Conservation (phyloP, 2,329 filamentous ascomycete species). For the Botrytis porri region DNA sequence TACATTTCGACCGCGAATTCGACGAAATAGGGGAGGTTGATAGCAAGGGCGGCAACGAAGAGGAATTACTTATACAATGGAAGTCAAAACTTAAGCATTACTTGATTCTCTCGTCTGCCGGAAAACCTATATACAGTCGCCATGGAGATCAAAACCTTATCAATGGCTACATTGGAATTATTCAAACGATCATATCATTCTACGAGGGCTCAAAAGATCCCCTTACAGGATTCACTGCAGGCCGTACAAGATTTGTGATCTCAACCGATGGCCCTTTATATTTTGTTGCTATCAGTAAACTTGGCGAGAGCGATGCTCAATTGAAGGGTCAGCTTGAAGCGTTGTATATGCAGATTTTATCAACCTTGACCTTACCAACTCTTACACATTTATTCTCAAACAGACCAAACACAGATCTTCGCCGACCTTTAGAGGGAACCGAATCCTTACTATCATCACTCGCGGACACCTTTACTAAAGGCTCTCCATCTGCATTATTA, state of each 20-base stretch:
- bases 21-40: slow-evolving; percentile 64
- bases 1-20: slow-evolving; percentile 74
- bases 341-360: slow-evolving; percentile 96
- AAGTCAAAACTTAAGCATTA: slow-evolving; percentile 95
- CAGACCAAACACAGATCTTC: slow-evolving; percentile 89
- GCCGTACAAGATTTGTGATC: slow-evolving; percentile 80
- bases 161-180: slow-evolving; percentile 89
- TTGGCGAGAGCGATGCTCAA: slow-evolving; percentile 89
- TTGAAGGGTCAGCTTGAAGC: slow-evolving; percentile 85
- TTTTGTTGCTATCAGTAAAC: slow-evolving; percentile 85
- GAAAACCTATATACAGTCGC: slow-evolving; percentile 95
- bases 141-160: slow-evolving; percentile 89
- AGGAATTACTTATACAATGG: slow-evolving; percentile 63
- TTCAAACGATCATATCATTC: slow-evolving; percentile 97
- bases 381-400: slow-evolving; percentile 84
- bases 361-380: slow-evolving; percentile 85
- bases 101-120: slow-evolving; percentile 90
- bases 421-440: slow-evolving; percentile 85
- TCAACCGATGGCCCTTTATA: slow-evolving; percentile 83
- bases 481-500: slow-evolving; percentile 83
- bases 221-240: slow-evolving; percentile 82
- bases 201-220: slow-evolving; percentile 79
- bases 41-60: slow-evolving; percentile 52
- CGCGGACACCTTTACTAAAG: slow-evolving; percentile 89
- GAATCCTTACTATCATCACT: slow-evolving; percentile 87